phyloP scores from a whole-genome alignment of 768 basidiomycete species.

The Mycena capillaripes region DNA sequence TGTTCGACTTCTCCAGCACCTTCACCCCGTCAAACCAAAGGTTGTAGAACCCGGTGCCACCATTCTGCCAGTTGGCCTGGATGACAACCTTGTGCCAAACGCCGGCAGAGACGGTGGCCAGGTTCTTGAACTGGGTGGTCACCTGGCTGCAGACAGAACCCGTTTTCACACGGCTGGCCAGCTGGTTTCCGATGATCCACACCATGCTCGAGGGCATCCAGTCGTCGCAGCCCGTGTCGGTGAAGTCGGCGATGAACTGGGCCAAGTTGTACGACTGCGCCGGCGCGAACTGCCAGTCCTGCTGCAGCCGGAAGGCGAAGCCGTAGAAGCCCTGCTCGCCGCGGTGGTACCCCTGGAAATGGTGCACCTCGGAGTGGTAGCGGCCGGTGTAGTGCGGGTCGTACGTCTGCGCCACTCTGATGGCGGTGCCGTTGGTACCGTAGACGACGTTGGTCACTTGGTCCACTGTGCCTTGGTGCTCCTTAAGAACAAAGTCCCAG shows the following conservation, averaged over 20 bases:
- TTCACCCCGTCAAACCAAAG: constrained; percentile 17
- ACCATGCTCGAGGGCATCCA: too few species aligned
- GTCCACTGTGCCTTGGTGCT: constrained; percentile 9
- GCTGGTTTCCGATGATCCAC: too few species aligned
- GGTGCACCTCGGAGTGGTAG: too few species aligned
- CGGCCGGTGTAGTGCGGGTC: constrained; percentile 18
- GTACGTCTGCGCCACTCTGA: constrained; percentile 16
- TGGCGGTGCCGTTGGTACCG: constrained; percentile 18
- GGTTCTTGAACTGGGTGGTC: constrained; percentile 12
- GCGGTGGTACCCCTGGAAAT: constrained; percentile 9
- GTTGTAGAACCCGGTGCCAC: constrained; percentile 17
- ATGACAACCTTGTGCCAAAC: constrained; percentile 17
- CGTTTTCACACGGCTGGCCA: too few species aligned
- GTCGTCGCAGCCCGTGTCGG: too few species aligned
- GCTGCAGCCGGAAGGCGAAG: constrained; percentile 21
- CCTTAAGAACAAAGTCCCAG: not conserved
- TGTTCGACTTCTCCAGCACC: constrained; percentile 17
- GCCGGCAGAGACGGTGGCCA: constrained; percentile 17
- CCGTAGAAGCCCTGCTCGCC: constrained; percentile 16
- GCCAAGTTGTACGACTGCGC: constrained; percentile 19
- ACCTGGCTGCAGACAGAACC: constrained; percentile 16
- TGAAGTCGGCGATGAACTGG: constrained; percentile 22
- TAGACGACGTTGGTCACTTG: constrained; percentile 19
- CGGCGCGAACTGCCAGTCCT: constrained; percentile 20
- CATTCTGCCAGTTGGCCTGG: too few species aligned